Percentiles rank a stretch among this genome's conserved stretches.
phyloP scores from a whole-genome alignment of 2,329 filamentous ascomycete genomes.

The Aspergillus oerlinghausenensis region DNA sequence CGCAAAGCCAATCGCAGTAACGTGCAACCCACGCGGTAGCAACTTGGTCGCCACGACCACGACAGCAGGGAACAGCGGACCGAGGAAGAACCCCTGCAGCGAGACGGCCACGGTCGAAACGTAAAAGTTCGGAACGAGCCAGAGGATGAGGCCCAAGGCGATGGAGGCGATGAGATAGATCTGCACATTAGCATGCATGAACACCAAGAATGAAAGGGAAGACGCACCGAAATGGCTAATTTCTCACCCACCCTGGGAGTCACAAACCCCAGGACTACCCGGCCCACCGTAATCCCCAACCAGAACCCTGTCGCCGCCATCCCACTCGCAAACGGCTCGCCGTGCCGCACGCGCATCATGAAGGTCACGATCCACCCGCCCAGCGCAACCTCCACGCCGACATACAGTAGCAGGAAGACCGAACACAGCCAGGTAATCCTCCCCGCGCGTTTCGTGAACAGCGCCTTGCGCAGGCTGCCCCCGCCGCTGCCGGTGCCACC shows the following conservation, averaged over 20 bases:
- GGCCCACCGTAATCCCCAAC: constrained; percentile 72
- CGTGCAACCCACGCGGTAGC: constrained; percentile 67
- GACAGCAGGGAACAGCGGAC: constrained; percentile 71
- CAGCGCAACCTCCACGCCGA: constrained; percentile 66
- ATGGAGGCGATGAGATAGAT: constrained; percentile 63
- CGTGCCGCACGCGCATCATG: constrained; percentile 73
- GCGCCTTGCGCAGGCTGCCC: background rate
- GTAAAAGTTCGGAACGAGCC: constrained; percentile 73
- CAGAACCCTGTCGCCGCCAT: constrained; percentile 78
- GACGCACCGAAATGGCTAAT: constrained; percentile 48
- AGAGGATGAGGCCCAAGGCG: constrained; percentile 67
- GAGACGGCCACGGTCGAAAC: constrained; percentile 68
- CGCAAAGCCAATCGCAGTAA: constrained; percentile 75
- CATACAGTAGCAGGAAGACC: constrained; percentile 51
- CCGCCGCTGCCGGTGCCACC: background rate
- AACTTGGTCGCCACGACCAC: constrained; percentile 71
- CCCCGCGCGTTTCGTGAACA: background rate
- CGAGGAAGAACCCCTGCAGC: constrained; percentile 73
- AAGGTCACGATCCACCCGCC: constrained; percentile 82
- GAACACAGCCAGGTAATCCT: background rate
- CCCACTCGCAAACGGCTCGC: constrained; percentile 65
- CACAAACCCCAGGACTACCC: constrained; percentile 69
- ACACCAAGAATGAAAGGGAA: too few relatives aligned
- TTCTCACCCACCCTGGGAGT: constrained; percentile 68
- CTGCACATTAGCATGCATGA: constrained; percentile 7